Base-by-base conservation (phyloP, 768 basidiomycete species). In the Amanita subjunquillea region DNA sequence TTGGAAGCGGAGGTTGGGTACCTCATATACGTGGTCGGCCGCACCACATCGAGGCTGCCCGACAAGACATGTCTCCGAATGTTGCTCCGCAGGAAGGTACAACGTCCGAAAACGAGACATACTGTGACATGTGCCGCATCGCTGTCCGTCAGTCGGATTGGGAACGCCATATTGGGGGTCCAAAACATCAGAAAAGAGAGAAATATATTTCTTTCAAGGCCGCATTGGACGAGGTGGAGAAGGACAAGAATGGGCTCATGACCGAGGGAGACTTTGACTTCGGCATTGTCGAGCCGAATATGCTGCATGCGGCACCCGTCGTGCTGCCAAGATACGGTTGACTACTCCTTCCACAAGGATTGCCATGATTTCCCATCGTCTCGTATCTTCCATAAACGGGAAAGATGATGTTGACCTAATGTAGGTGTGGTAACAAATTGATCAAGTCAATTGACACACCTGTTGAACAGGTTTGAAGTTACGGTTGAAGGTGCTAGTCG, bases 181-280 rank as follows among this genome's bases (percentile, higher is more conserved):
- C 36, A 0, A 62, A 57, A 15, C 79, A 80, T 55, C 55, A 56
- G 25, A 65, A 63, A 32, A 69, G 67, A 23, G 70, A 72, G 56
- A 57, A 52, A 9, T 78, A 69, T 53, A 56, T 69, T 0, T 60
- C 65, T 4, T 75, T 74, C 56, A 68, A 68, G 43, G 62, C 68
- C 1, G 75, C 71, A 0, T 54, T 80, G 15, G 76, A 78, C 8
- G 76, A 77, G 44, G 74, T 78, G 0, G 75, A 79, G 49, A 71
- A 70, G 44, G 80, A 83, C 57, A 79, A 78, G 52, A 67, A 81
- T 45, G 79, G 76, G 1, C 60, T 82, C 4, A 58, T 61, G 0
- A 63, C 83, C 3, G 63, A 67, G 8, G 73, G 72, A 1, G 63
- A 67, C 8, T 61, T 77, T 15, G 72, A 84, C 58, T 77, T 83